phyloP scores from a whole-genome alignment of 768 basidiomycete species.

The Boletus edulis region DNA sequence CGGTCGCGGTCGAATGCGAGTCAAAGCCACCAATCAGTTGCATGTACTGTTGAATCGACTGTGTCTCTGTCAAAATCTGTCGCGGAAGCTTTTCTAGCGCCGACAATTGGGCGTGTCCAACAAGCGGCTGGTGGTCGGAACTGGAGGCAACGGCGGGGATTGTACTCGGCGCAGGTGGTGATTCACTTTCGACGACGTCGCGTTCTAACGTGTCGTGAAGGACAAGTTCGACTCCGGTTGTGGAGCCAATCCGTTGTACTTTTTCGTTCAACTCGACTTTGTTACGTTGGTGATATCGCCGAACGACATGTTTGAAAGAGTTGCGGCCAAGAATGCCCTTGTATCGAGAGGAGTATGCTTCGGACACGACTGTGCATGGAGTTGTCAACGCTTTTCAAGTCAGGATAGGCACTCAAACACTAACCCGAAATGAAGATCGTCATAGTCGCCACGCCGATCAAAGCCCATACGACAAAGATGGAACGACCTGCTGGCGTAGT shows the following conservation, averaged over 20 bases:
- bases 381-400: background rate
- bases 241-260: background rate
- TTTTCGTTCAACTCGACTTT: constrained; percentile 15
- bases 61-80: constrained; percentile 37
- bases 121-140: constrained; percentile 4
- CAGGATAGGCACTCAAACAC: constrained; percentile 9
- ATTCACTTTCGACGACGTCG: background rate
- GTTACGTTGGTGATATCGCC: constrained; percentile 39
- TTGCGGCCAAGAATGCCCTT: constrained; percentile 50
- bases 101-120: constrained; percentile 23
- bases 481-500: constrained; percentile 66
- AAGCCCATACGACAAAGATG: constrained; percentile 76
- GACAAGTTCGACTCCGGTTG: constrained; percentile 1
- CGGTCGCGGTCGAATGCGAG: constrained; percentile 4
- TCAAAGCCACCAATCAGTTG: constrained; percentile 28
- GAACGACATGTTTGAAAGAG: constrained; percentile 45
- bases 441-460: constrained; percentile 74
- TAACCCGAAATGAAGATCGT: constrained; percentile 70
- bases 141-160: background rate
- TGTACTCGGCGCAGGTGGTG: background rate
- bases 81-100: constrained; percentile 38
- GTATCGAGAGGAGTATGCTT: constrained; percentile 66
- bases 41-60: constrained; percentile 41
- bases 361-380: constrained; percentile 55
- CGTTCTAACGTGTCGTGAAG: background rate